Conservation (phyloP, 2,329 filamentous ascomycete genomes). For the Alternaria sp. region DNA sequence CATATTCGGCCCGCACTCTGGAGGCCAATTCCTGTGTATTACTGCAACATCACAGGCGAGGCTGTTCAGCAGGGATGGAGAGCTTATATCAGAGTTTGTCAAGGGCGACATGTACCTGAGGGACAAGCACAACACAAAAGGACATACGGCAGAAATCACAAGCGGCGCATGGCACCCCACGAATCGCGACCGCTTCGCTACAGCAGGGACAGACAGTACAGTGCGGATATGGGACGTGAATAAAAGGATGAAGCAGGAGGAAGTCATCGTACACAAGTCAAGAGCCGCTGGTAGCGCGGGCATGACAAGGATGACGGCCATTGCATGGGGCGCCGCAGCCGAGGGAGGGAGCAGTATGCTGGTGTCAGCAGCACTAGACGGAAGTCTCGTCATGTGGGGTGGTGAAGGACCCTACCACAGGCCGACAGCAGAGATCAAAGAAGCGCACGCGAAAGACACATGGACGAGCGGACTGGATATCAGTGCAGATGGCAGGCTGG, state of each 20-base stretch:
- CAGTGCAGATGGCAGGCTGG: conserved; percentile 86
- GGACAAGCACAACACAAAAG: conserved; percentile 97
- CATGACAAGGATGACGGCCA: conserved; percentile 89
- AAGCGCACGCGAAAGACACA: conserved; percentile 81
- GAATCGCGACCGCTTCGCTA: conserved; percentile 83
- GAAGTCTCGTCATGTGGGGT: conserved; percentile 88
- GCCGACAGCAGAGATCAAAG: conserved; percentile 80
- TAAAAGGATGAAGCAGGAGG: conserved; percentile 85
- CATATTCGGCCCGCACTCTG: conserved; percentile 83
- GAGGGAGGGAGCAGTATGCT: conserved; percentile 82
- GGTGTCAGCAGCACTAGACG: conserved; percentile 84
- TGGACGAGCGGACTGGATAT: conserved; percentile 95
- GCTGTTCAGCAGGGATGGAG: conserved; percentile 87
- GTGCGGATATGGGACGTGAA: conserved; percentile 97
- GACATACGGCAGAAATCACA: conserved; percentile 90
- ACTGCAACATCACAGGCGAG: conserved; percentile 90
- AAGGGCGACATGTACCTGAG: conserved; percentile 99
- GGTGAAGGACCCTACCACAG: conserved; percentile 86
- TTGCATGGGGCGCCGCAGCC: conserved; percentile 79
- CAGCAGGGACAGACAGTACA: conserved; percentile 93
- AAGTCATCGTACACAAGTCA: conserved; percentile 96
- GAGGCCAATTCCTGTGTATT: conserved; percentile 82
- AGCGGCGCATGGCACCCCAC: conserved; percentile 90
- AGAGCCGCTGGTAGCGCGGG: conserved; percentile 86
- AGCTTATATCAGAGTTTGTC: conserved; percentile 83